Base-by-base conservation (phyloP, 2,329 filamentous ascomycete genomes). In the Nothopassalora personata region DNA sequence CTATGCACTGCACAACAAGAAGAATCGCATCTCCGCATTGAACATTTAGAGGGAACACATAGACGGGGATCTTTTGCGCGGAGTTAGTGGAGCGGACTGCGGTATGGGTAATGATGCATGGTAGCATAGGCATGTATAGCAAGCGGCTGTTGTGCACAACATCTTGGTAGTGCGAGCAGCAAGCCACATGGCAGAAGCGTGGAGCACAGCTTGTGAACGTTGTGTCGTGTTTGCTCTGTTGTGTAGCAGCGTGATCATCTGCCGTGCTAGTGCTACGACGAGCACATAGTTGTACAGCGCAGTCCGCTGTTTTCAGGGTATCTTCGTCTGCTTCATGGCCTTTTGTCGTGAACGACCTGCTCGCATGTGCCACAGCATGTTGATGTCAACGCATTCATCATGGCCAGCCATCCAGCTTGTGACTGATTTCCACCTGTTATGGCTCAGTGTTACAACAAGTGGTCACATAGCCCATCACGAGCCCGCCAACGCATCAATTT, bases 401-500 rank as follows among this genome's bases (percentile, higher is more conserved):
- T 23, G 23, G 13, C 15, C 39, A 43, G 39, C n/a, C 23, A 23
- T 23, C 23, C 23, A 23, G 23, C 23, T 23, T 23, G 23, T 23
- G 23, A 23, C 3, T 23, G 23, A 23, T 23, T 23, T 1, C 23
- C 23, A 23, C 2, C 23, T 23, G 23, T 23, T 23, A 43, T 18
- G 13, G 4, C n/a, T 43, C 39, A 43, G 39, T 43, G 39, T n/a
- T 2, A 52, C 49, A 28, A 30, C 49, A 3, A 33, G 4, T 34
- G 5, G 49, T 52, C n/a, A 48, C 48, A 43, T 13, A 50, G 49
- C 54, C 31, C 56, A 13, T 48, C 56, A 33, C 49, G 50, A 23
- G 39, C 39, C 39, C 39, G 39, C 39, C 39, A 64, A 56, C 8
- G 72, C 74, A 60, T 79, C 76, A 39, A 80, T 77, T 66, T 80